Evolutionary conservation across 225 moss, liverwort and hornwort genomes (phyloP).

Genomic region (Sphagnum contortum): DNA sequence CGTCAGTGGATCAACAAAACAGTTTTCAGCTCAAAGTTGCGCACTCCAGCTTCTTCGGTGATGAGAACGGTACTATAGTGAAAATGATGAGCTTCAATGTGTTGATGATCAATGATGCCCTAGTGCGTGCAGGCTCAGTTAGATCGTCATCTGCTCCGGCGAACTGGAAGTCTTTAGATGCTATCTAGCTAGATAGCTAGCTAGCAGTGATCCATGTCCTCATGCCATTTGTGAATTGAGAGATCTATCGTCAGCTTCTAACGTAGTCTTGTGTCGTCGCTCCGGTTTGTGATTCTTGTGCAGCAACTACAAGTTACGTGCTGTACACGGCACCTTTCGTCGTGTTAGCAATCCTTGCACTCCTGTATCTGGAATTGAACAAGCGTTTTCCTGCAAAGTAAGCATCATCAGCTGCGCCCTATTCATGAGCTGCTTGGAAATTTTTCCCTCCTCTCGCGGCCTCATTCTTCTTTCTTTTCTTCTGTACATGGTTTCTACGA

Average conservation of each 20-base stretch:
- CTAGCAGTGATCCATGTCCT: background rate
- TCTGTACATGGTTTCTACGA: too few relatives aligned
- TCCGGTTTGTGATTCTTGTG: background rate
- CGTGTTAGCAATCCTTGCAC: conserved; percentile 23
- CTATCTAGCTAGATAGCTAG: too few relatives aligned
- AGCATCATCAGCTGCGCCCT: background rate
- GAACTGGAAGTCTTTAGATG: too few relatives aligned
- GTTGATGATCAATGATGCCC: background rate
- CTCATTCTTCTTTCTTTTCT: too few relatives aligned
- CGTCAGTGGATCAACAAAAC: too few relatives aligned
- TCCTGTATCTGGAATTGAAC: conserved; percentile 30
- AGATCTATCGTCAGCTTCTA: background rate
- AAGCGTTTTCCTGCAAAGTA: conserved; percentile 27
- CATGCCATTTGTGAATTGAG: background rate
- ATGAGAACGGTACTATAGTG: too few relatives aligned
- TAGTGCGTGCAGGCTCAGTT: background rate
- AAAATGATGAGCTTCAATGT: too few relatives aligned
- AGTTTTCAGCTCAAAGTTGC: too few relatives aligned
- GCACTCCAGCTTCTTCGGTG: too few relatives aligned
- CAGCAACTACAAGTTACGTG: conserved; percentile 18
- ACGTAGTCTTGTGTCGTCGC: background rate
- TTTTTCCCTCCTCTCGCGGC: too few relatives aligned
- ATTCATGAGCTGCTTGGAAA: too few relatives aligned
- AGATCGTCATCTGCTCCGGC: background rate
- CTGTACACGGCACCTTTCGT: conserved; percentile 23